A percentile compares a stretch with the other conserved stretches of the same genome.
Conservation (phyloP, 2,329 filamentous ascomycete genomes). For the Sporothrix humicola region DNA sequence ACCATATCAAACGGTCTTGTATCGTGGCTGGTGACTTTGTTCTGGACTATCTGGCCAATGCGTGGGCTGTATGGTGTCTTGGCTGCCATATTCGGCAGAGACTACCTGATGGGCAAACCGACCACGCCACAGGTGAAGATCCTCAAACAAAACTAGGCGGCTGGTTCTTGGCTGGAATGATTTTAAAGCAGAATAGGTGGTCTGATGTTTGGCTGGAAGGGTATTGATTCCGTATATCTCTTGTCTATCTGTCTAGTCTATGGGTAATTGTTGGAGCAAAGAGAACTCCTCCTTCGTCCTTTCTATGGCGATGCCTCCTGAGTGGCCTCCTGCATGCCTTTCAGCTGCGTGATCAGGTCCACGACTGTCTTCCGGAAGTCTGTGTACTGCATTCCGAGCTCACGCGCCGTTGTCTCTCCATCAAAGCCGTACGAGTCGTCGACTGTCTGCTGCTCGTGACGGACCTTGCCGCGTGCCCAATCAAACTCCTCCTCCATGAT, state of each 20-base stretch:
- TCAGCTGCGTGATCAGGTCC: slow-evolving; percentile 28
- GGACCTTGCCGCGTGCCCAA: slow-evolving; percentile 42
- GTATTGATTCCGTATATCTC: background rate
- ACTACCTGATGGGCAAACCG: slow-evolving; percentile 49
- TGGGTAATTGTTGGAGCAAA: too few relatives aligned
- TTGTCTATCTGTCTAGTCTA: too few relatives aligned
- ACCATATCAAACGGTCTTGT: slow-evolving; percentile 43
- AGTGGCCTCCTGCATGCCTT: slow-evolving; percentile 7
- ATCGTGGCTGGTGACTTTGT: slow-evolving; percentile 44
- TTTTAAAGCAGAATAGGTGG: too few relatives aligned
- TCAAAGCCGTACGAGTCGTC: slow-evolving; percentile 34
- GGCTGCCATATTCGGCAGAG: slow-evolving; percentile 52
- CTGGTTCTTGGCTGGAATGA: too few relatives aligned
- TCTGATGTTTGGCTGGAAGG: too few relatives aligned
- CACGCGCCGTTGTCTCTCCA: slow-evolving; percentile 32
- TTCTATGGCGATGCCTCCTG: slow-evolving; percentile 19
- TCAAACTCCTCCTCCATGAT: slow-evolving; percentile 52
- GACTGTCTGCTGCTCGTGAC: slow-evolving; percentile 22
- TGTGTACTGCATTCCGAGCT: slow-evolving; percentile 28
- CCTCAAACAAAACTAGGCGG: background rate
- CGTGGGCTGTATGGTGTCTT: slow-evolving; percentile 55
- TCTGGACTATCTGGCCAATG: slow-evolving; percentile 51
- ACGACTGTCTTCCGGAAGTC: slow-evolving; percentile 26
- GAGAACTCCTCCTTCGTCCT: background rate
- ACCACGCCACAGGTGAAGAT: background rate